Base-by-base conservation (phyloP, 1,284 basidiomycete species). In the Ceratobasidium sp. region DNA sequence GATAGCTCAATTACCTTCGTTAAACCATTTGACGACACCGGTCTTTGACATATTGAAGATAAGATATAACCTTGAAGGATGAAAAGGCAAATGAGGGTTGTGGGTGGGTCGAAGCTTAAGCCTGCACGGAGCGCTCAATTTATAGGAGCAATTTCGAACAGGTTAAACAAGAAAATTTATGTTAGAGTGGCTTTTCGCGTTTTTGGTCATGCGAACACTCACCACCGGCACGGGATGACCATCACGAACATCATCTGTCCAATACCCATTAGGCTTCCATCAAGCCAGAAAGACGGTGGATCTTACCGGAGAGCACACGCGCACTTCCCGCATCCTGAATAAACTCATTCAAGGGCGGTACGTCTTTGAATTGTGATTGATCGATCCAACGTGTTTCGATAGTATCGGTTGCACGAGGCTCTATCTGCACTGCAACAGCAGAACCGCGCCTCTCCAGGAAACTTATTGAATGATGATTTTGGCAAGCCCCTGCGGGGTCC, bases 321-420 rank as follows among this genome's bases (percentile, higher is more conserved):
- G 34, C n/a, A 19, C 32, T 61, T 61, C 62, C 44, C 62, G 6
- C n/a, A 65, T 44, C 3, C 43, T 22, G 44, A 65, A 65, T 65
- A 22, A 46, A 65, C 25, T 46, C 32, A 65, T 29, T 22, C 62
- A 43, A 4, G 62, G n/a, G 5, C 62, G 22, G 40, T 54, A 9
- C 43, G 3, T 13, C 37, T 65, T 65, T 65, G 62, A 65, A 65
- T 65, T 17, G 34, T 17, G 37, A 61, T 61, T 34, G 62, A 44
- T 65, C 25, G 62, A 43, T 65, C 15, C 62, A 65, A 65, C 62
- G 62, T 65, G 62, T 65, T 65, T 46, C 46, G 62, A 65, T 65
- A 11, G n/a, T 46, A 65, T 49, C 22, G 57, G 13, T 37, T 25
- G 62, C 62, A 65, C 43, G 62, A 65, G 62, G 62, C 40, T 37